These are phyloP conservation scores for Hygrophoropsis aurantiaca DNA, from an alignment of 768 basidiomycete genomes.

Conservation along the genomic window DNA sequence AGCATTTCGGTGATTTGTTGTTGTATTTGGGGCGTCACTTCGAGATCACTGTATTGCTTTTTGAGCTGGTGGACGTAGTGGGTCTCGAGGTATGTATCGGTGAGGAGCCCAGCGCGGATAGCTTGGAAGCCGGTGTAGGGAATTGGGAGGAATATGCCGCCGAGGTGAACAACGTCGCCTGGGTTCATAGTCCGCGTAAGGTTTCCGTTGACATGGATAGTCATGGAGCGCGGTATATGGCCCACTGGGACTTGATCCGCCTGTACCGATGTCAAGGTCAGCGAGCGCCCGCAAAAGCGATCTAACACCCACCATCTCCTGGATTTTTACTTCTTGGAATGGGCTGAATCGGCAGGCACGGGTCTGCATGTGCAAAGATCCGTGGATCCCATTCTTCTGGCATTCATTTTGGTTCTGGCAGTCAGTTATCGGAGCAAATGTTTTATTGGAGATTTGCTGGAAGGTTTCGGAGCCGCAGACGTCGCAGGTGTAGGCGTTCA, in stretches of 20 bases:
- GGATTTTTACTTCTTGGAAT: slow-evolving; percentile 98
- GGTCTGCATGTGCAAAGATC: slow-evolving; percentile 97
- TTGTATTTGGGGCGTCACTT: slow-evolving; percentile 82
- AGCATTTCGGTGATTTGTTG: slow-evolving; percentile 66
- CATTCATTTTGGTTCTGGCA: slow-evolving; percentile 89
- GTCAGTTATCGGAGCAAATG: slow-evolving; percentile 85
- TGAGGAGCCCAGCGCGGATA: slow-evolving; percentile 91
- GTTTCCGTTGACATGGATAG: slow-evolving; percentile 88
- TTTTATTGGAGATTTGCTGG: slow-evolving; percentile 92
- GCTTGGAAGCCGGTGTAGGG: slow-evolving; percentile 98
- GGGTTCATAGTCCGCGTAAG: slow-evolving; percentile 91
- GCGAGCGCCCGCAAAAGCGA: no score
- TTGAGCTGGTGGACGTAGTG: slow-evolving; percentile 93
- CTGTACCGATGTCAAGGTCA: slow-evolving; percentile 40
- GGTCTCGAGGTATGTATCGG: slow-evolving; percentile 94
- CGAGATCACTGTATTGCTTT: slow-evolving; percentile 96
- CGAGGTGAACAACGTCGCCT: slow-evolving; percentile 92
- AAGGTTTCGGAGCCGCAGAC: slow-evolving; percentile 98
- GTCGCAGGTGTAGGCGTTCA: slow-evolving; percentile 98
- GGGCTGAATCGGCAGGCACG: slow-evolving; percentile 95
- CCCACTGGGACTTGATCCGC: slow-evolving; percentile 99
- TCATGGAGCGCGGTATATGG: slow-evolving; percentile 98
- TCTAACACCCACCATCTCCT: slow-evolving; percentile 81
- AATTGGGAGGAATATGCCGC: slow-evolving; percentile 96
- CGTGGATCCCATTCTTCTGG: slow-evolving; percentile 80